Base-by-base conservation (phyloP, 1,284 basidiomycete species). In the Salmacisia buchloeana region DNA sequence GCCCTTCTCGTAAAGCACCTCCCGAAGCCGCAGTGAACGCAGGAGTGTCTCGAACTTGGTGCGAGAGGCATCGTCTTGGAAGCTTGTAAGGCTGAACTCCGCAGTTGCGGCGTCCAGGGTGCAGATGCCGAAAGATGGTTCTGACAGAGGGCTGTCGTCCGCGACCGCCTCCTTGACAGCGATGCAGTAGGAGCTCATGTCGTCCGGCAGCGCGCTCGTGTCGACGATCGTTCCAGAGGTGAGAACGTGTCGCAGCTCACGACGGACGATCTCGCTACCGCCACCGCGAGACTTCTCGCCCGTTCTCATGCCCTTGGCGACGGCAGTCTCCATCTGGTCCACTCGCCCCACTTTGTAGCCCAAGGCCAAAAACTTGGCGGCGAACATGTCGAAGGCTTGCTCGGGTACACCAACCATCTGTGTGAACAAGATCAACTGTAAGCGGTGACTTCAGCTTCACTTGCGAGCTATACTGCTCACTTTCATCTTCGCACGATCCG, bases 211-310 rank as follows among this genome's bases (percentile, higher is more conserved):
- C 64, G 96, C 87, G 49, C 88, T 86, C 5, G 88, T 87, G 73
- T 99, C 96, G 61, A 97, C 90, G 31, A 98, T 88, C 0, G 96
- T 99, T 7, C 96, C 96, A 64, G 92, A 92, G 0, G 96, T 99
- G 79, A 94, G 90, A 39, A 99, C 92, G 82, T 94, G 94, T 77
- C 4, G 81, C 81, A 2, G 82, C 82, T 59, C 58, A 27, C 58
- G 38, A 15, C n/a, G 34, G 38, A 59, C 58, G n/a, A 58, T 58
- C 21, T 39, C 56, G 25, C 35, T 23, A 41, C 73, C 74, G 31
- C 71, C 74, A 41, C 74, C 75, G 35, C 85, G 84, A 34, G 82
- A 81, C 39, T 81, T 83, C 69, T 71, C 82, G 79, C 71, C 84
- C 82, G 69, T 84, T 72, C 81, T 81, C 82, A 86, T 85, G 69